Conservation (phyloP, 225 moss, liverwort and hornwort genomes). For the Ulota crispa region DNA sequence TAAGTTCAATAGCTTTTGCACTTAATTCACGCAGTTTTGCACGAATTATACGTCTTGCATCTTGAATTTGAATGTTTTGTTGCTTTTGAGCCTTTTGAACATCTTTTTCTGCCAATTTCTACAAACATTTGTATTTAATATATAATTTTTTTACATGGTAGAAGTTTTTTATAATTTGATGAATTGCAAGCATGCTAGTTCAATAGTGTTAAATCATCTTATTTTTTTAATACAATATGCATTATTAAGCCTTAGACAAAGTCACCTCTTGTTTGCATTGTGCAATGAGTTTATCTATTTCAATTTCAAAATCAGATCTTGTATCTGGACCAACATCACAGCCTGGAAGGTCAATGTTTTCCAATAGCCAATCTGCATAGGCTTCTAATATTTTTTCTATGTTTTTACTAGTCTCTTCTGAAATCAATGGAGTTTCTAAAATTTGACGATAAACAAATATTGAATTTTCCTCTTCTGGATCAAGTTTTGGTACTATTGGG, state of each 20-base stretch:
- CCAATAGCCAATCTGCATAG: slow-evolving; percentile 53
- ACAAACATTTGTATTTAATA: slow-evolving; percentile 4
- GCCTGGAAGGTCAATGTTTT: slow-evolving; percentile 39
- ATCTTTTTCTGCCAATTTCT: slow-evolving; percentile 63
- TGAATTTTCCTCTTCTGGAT: slow-evolving; percentile 16
- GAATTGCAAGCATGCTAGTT: not conserved
- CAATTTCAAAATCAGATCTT: slow-evolving; percentile 30
- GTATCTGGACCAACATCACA: slow-evolving; percentile 23
- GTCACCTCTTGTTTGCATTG: slow-evolving; percentile 42
- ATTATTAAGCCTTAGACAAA: not conserved
- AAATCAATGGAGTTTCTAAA: slow-evolving; percentile 55
- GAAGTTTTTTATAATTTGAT: not conserved
- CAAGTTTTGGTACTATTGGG: slow-evolving; percentile 39
- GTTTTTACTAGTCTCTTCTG: slow-evolving; percentile 21
- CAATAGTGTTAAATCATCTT: not conserved
- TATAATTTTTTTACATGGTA: fast-evolving
- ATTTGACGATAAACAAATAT: slow-evolving; percentile 60
- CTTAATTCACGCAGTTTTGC: slow-evolving; percentile 1
- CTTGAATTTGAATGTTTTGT: slow-evolving; percentile 41
- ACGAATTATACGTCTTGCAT: slow-evolving; percentile 39
- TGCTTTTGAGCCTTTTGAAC: slow-evolving; percentile 49
- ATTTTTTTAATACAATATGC: no score
- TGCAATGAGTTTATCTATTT: slow-evolving; percentile 36
- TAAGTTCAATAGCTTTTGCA: slow-evolving; percentile 6
- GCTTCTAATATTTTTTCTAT: slow-evolving; percentile 66